A percentile compares a stretch with the other conserved stretches of the same genome.
These are phyloP conservation scores for Eruca vesicaria DNA, from an alignment of 441 rosid species.

Conservation along the genomic window DNA sequence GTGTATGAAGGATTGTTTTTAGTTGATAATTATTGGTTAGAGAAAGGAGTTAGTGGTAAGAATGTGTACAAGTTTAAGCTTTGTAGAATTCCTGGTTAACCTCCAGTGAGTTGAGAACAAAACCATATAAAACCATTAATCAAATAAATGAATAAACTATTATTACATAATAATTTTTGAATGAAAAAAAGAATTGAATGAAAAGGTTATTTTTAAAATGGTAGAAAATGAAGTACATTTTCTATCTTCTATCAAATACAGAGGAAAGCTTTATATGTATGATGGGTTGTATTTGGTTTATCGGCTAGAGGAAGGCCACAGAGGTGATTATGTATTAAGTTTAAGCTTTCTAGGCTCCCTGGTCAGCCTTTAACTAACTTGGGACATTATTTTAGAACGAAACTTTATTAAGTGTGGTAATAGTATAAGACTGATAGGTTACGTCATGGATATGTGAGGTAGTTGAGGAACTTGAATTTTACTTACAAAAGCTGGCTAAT, in stretches of 20 bases:
- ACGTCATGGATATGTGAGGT: background rate
- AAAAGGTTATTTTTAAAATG: background rate
- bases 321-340: conserved; percentile 59
- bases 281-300: conserved; percentile 68
- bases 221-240: background rate
- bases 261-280: conserved; percentile 48
- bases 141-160: background rate
- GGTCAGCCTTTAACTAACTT: conserved; percentile 45
- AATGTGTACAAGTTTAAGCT: conserved; percentile 64
- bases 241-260: conserved; percentile 3
- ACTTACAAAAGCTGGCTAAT: background rate
- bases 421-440: background rate
- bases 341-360: conserved; percentile 46
- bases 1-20: background rate
- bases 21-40: conserved; percentile 21
- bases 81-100: conserved; percentile 59
- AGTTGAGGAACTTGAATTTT: background rate
- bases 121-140: too few relatives aligned
- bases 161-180: too few relatives aligned
- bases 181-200: background rate
- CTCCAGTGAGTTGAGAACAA: conserved; percentile 13
- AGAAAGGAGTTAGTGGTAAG: conserved; percentile 51
- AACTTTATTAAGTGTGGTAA: background rate
- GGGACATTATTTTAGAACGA: background rate
- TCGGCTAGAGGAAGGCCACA: conserved; percentile 54